Conservation (phyloP, 1,284 basidiomycete species). For the Bjerkandera adusta region DNA sequence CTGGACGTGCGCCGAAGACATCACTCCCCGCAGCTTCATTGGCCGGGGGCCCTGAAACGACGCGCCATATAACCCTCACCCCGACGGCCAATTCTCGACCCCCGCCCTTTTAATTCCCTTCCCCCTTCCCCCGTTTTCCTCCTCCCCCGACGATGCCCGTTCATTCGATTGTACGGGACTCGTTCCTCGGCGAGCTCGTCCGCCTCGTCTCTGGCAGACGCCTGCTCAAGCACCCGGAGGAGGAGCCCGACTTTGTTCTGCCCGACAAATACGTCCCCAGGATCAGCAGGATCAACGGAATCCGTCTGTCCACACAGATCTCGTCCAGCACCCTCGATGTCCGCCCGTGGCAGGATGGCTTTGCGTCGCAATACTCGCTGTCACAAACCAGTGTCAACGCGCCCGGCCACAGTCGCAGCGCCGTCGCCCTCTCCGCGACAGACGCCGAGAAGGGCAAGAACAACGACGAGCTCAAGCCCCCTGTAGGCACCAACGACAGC, state of each 20-base stretch:
- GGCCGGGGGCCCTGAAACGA: no score
- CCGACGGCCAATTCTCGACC: background rate
- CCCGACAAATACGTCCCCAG: constrained; percentile 1
- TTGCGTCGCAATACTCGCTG: no score
- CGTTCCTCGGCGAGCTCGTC: constrained; percentile 17
- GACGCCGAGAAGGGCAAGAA: constrained; percentile 1
- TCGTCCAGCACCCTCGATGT: background rate
- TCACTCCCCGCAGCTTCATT: no score
- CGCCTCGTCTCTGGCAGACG: constrained; percentile 15
- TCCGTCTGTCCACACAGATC: background rate
- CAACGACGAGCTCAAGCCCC: background rate
- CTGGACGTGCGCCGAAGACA: no score
- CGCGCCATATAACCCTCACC: no score
- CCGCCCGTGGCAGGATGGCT: constrained; percentile 1
- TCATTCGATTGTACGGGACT: constrained; percentile 11
- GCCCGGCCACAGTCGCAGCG: background rate
- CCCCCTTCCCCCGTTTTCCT: background rate
- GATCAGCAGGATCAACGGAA: background rate
- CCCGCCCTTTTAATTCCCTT: background rate
- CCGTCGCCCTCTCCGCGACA: background rate
- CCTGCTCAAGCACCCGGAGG: constrained; percentile 14
- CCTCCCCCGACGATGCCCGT: background rate
- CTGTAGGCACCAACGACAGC: background rate
- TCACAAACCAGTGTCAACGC: background rate
- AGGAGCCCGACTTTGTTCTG: constrained; percentile 11